phyloP scores from a whole-genome alignment of 1,284 basidiomycete species.

The Sparassis latifolia region DNA sequence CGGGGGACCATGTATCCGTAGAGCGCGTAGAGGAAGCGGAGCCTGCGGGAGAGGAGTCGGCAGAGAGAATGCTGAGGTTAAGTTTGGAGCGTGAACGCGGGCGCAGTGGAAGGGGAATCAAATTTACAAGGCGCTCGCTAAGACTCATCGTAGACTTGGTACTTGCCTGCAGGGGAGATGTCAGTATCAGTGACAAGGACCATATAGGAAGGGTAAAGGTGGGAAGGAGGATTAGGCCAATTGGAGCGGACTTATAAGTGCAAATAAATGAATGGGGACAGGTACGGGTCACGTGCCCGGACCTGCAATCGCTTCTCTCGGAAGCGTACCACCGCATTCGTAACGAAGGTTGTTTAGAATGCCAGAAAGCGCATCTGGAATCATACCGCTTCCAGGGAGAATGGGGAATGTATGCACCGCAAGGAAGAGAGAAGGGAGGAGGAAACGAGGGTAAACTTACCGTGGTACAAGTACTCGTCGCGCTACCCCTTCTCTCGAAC shows the following conservation, averaged over 20 bases:
- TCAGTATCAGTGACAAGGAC: background rate
- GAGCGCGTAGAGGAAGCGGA: conserved; percentile 16
- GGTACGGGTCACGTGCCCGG: too few relatives aligned
- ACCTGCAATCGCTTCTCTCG: too few relatives aligned
- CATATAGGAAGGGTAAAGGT: too few relatives aligned
- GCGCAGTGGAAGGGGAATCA: conserved; percentile 14
- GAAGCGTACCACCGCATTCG: too few relatives aligned
- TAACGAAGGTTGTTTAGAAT: too few relatives aligned
- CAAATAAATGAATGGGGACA: too few relatives aligned
- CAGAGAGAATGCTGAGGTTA: conserved; percentile 17
- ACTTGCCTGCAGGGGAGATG: conserved; percentile 10
- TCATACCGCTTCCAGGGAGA: background rate
- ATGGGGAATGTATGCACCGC: background rate
- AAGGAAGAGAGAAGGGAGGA: background rate
- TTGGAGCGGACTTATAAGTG: too few relatives aligned
- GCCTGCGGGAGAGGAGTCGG: conserved; percentile 16
- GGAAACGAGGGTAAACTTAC: conserved; percentile 11
- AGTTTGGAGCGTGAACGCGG: conserved; percentile 20
- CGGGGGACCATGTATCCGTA: conserved; percentile 11
- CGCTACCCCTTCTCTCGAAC: conserved; percentile 22
- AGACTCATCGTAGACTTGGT: conserved; percentile 18
- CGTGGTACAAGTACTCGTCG: conserved; percentile 18
- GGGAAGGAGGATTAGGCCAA: too few relatives aligned
- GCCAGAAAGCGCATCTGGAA: background rate
- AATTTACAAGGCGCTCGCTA: conserved; percentile 14